phyloP scores from a whole-genome alignment of 306 rosid genomes.

The Fagus crenata region DNA sequence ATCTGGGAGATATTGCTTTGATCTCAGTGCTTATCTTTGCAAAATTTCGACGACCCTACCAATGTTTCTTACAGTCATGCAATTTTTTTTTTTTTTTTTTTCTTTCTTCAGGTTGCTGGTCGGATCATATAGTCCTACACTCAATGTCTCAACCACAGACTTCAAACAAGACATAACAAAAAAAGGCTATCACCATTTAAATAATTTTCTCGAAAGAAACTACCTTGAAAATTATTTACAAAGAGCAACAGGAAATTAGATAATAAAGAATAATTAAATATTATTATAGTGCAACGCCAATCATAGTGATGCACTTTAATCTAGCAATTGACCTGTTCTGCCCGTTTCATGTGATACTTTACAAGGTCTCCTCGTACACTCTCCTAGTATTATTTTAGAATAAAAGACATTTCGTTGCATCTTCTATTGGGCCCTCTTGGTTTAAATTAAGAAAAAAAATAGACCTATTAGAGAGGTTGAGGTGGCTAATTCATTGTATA shows the following conservation, averaged over 20 bases:
- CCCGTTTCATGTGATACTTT: conserved; percentile 26
- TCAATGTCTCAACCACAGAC: too few species aligned
- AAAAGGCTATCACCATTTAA: background rate
- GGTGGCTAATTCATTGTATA: too few species aligned
- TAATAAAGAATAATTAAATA: background rate
- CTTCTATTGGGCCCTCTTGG: conserved; percentile 9
- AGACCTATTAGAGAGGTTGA: background rate
- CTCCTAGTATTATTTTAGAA: background rate
- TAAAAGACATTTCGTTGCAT: conserved; percentile 9
- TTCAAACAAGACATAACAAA: background rate
- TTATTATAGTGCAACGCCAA: background rate
- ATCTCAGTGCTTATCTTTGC: too few species aligned
- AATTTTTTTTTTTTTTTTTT: too few species aligned
- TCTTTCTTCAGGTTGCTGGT: too few species aligned
- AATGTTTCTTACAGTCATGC: too few species aligned
- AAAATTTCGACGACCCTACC: too few species aligned
- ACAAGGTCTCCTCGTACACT: too few species aligned
- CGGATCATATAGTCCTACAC: too few species aligned
- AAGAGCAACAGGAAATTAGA: too few species aligned
- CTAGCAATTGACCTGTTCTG: background rate
- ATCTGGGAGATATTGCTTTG: too few species aligned
- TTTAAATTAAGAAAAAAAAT: background rate
- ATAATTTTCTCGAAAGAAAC: background rate
- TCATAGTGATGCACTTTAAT: conserved; percentile 14
- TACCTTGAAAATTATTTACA: too few species aligned